Evolutionary conservation across 305 asterid genomes (phyloP), one percentile per base, ranked within the genome.

Genomic region (Solanum aculeatissimum): DNA sequence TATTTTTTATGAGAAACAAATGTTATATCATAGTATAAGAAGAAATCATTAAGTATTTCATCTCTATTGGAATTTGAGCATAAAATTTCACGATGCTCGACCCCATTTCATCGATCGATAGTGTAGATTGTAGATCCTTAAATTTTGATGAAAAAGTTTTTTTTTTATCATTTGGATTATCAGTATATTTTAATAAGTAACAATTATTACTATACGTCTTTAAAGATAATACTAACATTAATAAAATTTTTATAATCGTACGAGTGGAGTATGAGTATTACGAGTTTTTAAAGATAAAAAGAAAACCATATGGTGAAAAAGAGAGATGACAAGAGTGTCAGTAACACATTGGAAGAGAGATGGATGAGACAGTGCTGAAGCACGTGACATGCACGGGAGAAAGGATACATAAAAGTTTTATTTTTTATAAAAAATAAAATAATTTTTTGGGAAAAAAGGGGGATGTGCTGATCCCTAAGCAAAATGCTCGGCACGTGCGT

Each of bases 401-500:
- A 74, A 25, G 82, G 63, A 51, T 49, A 77, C 82, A 77, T 5
- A 12, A 27, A 77, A 66, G 14, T 65, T 49, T 16, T 47, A 3
- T 38, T 63, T 7, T 35, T 32, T 8, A 21, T 25, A 13, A 65
- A 65, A 25, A 62, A 15, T 6, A 65, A 14, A 49, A 49, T 4
- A 53, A 13, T 12, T 45, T 38, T 74, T 74, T 47, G 25, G 43
- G 81, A 42, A 10, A 74, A 72, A 85, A 57, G 91, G 75, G 58
- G 60, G 4, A 47, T 47, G 60, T 88, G 85, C 86, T 92, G 93
- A 92, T 90, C 95, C 95, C 94, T 83, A 89, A 87, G 89, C 92
- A 87, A 88, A 92, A 86, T 88, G 90, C 83, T 63, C 91, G 78
- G 89, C 93, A 93, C 93, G 94, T 93, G 93, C 92, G 75, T 5